Base-by-base conservation (phyloP, 306 rosid species). In the Pachyrhizus erosus region DNA sequence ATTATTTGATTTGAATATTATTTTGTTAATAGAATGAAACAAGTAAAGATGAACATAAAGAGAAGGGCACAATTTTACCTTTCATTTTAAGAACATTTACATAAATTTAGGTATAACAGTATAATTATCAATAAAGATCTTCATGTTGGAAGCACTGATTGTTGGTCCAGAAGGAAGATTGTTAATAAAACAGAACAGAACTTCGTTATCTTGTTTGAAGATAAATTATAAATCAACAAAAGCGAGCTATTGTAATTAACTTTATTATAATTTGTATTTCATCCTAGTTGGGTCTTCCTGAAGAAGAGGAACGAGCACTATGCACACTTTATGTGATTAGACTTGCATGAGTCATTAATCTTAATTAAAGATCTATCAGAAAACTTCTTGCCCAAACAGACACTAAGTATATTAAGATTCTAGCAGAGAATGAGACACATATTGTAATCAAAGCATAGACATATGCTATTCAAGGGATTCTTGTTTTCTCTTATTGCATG, bases 401-500 rank as follows among this genome's bases (percentile, higher is more conserved):
- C 6, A 91, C 52, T 12, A 88, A 84, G 65, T 84, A 88, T 40
- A 89, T 91, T 55, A 92, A 78, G 52, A 73, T 84, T 57, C 95
- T 92, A 54, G 83, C 60, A 39, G 61, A 81, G 15, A 89, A 88
- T 4, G 95, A 91, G 69, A 74, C 18, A 61, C 75, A 81, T n/a
- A n/a, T 78, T 3, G 95, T 89, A 15, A 87, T 70, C 40, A 75
- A 9, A 26, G 90, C 92, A 33, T 91, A 92, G 2, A 71, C 84
- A 29, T 91, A 89, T 92, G 68, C 90, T 87, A 91, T 92, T n/a
- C n/a, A n/a, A 91, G 3, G 91, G 87, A 24, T 83, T 81, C 17
- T 26, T 83, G 65, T 93, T 88, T 75, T 87, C 91, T 70, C 97
- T 84, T 88, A 86, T 89, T 55, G 66, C 78, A 34, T 74, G 55